Evolutionary conservation across 805 yeast species (phyloP).

Genomic region (Monosporozyma unispora): DNA sequence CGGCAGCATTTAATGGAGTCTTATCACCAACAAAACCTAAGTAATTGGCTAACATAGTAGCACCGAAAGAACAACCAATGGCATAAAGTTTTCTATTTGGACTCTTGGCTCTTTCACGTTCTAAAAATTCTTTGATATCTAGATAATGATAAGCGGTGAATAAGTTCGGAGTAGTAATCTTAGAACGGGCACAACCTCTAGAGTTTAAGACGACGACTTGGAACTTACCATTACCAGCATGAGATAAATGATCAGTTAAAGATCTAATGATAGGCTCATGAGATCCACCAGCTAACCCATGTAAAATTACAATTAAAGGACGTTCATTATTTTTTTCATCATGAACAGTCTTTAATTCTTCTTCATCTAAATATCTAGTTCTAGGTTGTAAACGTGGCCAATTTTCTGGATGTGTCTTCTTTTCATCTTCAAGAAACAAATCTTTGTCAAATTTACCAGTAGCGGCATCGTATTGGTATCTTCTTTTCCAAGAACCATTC

Average conservation of each 20-base stretch:
- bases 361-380: constrained; percentile 48
- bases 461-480: constrained; percentile 12
- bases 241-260: constrained; percentile 37
- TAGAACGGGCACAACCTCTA: constrained; percentile 72
- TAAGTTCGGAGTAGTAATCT: constrained; percentile 56
- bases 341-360: constrained; percentile 34
- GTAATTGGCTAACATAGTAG: constrained; percentile 55
- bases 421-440: constrained; percentile 26
- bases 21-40: constrained; percentile 57
- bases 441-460: constrained; percentile 18
- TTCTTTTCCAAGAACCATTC: constrained; percentile 17
- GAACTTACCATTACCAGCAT: constrained; percentile 33
- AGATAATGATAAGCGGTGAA: constrained; percentile 63
- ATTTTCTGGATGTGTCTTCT: constrained; percentile 40
- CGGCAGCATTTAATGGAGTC: constrained; percentile 47
- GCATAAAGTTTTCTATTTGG: constrained; percentile 58
- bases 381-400: constrained; percentile 61
- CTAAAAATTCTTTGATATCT: constrained; percentile 54
- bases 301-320: constrained; percentile 55
- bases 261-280: constrained; percentile 66
- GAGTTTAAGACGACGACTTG: constrained; percentile 59
- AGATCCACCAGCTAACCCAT: constrained; percentile 75
- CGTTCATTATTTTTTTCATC: constrained; percentile 22
- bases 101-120: constrained; percentile 40
- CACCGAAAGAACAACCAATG: constrained; percentile 68